Conservation (phyloP, 139 green algal genomes). For the Zygnema circumcarinatum region DNA sequence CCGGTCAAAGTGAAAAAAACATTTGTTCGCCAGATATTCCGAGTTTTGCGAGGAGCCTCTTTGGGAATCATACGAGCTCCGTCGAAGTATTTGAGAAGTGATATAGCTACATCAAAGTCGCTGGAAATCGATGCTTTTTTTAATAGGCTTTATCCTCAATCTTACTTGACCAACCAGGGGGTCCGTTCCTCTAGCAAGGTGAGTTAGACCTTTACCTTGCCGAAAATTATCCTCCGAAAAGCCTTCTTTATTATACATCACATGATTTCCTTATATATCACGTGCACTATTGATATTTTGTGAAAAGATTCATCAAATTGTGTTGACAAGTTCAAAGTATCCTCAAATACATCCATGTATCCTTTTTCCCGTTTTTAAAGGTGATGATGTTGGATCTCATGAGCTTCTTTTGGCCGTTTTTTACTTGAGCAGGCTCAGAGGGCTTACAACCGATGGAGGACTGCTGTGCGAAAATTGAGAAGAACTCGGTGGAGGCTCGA, state of each 20-base stretch:
- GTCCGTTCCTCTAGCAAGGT: constrained; percentile 36
- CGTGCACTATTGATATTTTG: too few species aligned
- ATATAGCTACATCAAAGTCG: constrained; percentile 5
- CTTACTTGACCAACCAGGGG: constrained; percentile 48
- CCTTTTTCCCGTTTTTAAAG: too few species aligned
- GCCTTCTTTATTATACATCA: too few species aligned
- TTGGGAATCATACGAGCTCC: constrained; percentile 6
- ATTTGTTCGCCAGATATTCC: constrained; percentile 5
- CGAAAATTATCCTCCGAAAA: too few species aligned
- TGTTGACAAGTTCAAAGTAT: too few species aligned
- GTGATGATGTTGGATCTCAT: too few species aligned
- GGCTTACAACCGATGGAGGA: constrained; percentile 21
- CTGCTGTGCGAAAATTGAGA: constrained; percentile 15
- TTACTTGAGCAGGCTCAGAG: constrained; percentile 30
- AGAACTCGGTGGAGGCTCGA: not conserved
- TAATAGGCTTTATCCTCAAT: constrained; percentile 34
- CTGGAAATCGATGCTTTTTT: constrained; percentile 32
- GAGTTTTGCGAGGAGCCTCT: not conserved
- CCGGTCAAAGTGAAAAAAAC: constrained; percentile 7
- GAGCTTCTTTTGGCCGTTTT: too few species aligned
- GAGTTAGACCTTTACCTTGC: too few species aligned
- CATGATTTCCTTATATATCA: too few species aligned
- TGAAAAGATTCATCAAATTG: too few species aligned
- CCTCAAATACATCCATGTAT: too few species aligned
- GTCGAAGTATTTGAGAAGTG: not conserved